A percentile compares a stretch with the other conserved stretches of the same genome.
Conservation (phyloP, 352 stramenopile genomes). For the Globisporangium megalacanthum region DNA sequence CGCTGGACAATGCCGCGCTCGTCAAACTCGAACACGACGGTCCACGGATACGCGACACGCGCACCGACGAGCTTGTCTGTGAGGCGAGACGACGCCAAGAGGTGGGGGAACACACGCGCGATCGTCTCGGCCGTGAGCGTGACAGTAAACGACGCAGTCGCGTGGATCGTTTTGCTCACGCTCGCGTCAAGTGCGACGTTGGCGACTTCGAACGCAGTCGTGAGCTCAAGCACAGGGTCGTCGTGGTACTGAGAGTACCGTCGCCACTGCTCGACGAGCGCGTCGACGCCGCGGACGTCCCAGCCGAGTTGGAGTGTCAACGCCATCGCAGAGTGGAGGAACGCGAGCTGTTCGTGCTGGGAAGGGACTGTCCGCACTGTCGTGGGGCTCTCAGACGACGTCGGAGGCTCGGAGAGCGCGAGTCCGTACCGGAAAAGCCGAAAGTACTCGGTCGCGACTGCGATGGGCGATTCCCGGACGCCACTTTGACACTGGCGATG, state of each 20-base stretch:
- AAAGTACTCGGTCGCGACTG: constrained; percentile 19
- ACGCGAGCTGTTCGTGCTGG: constrained; percentile 7
- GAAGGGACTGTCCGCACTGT: neutral
- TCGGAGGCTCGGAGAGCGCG: neutral
- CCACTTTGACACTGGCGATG: constrained; percentile 1
- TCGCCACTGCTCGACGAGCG: constrained; percentile 14
- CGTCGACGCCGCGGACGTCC: constrained; percentile 6
- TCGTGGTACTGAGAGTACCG: constrained; percentile 8
- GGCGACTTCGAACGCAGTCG: neutral
- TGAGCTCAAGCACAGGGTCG: neutral
- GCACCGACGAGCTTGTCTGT: neutral
- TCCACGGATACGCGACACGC: neutral
- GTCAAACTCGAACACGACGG: constrained; percentile 5
- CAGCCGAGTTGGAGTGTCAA: constrained; percentile 8
- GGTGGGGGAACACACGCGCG: constrained; percentile 5
- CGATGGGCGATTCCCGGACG: constrained; percentile 2
- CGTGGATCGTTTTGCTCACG: neutral
- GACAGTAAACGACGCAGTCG: neutral
- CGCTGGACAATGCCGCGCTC: neutral
- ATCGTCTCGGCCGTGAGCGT: constrained; percentile 4
- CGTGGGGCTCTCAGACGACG: no score
- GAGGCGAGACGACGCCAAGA: neutral
- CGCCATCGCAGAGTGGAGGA: constrained; percentile 12
- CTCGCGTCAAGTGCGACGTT: no score
- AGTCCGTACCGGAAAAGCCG: constrained; percentile 19